Evolutionary conservation across 1,284 basidiomycete species (phyloP).

Genomic region (Boletellus deceptivus): DNA sequence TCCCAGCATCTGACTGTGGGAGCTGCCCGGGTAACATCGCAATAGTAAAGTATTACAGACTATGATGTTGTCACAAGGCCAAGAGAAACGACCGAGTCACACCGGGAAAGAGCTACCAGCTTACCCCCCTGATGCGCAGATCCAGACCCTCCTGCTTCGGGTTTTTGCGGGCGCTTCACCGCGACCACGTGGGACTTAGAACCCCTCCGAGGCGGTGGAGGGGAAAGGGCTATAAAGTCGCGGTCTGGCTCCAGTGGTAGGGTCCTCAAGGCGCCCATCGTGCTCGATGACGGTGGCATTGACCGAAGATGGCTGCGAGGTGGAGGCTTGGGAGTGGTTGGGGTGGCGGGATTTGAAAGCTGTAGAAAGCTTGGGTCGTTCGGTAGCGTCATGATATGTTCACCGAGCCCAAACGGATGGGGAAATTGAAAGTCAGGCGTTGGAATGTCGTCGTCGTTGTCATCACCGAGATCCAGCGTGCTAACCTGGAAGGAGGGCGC

Average conservation of each 20-base stretch:
- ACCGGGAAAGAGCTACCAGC: conserved; percentile 9
- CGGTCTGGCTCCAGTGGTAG: conserved; percentile 11
- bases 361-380: conserved; percentile 60
- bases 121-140: conserved; percentile 12
- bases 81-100: conserved; percentile 32
- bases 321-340: conserved; percentile 32
- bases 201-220: conserved; percentile 29
- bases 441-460: conserved; percentile 19
- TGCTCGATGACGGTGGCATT: conserved; percentile 1
- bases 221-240: conserved; percentile 31
- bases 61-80: conserved; percentile 26
- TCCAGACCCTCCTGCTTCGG: conserved; percentile 10
- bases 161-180: conserved; percentile 12
- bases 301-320: conserved; percentile 9
- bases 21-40: neutral
- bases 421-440: conserved; percentile 34
- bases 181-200: conserved; percentile 19
- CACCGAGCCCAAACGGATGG: conserved; percentile 49
- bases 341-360: conserved; percentile 45
- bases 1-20: neutral
- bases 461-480: conserved; percentile 29
- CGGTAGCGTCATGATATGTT: conserved; percentile 53
- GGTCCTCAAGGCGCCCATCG: neutral
- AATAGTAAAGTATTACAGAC: conserved; percentile 11
- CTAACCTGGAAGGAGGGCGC: conserved; percentile 22